Base-by-base conservation (phyloP, 2,329 filamentous ascomycete species). In the Diaporthe nobilis region DNA sequence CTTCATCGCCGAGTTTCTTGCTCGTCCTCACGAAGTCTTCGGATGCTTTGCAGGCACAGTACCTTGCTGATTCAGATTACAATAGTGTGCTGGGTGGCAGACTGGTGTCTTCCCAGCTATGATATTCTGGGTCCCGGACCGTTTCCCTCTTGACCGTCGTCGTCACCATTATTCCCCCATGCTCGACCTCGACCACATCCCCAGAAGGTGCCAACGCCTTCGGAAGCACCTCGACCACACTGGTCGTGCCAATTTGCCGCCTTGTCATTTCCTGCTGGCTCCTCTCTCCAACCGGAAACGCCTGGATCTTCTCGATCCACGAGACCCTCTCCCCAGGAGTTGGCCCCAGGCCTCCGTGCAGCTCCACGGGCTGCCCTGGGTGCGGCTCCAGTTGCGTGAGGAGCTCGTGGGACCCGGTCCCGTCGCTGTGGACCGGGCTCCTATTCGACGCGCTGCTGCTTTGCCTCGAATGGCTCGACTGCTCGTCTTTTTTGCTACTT, bases 291-390 rank as follows among this genome's bases (percentile, higher is more conserved):
- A 65, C 61, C 4, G 71, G 71, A 34, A 73, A 73, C 7, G 71
- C 44, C 47, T 73, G 71, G 20, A 67, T 25, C n/a, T 57, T 73
- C 34, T 67, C 60, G n/a, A 73, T 22, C 71, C 71, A 65, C 17
- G 58, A 44, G 9, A 73, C 20, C 42, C 71, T 51, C 37, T 73
- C 71, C 47, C 71, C 44, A n/a, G 71, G 71, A 1, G 71, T 73
- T 15, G 71, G 71, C 44, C 55, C 55, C n/a, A 63, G 49, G 3
- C 42, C 42, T 17, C 57, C 71, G 34, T 60, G 31, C 49, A 73
- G 28, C 10, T n/a, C 17, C 6, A 63, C 57, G 5, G 60, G 55
- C 71, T 61, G 57, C 47, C 65, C 65, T 15, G 65, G 65, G 10
- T 70, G 65, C 42, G 55, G 42, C 25, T 73, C 71, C 44, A 51